These are phyloP conservation scores for Verticillium klebahnii DNA, from an alignment of 2,329 filamentous ascomycete genomes.

Conservation along the genomic window DNA sequence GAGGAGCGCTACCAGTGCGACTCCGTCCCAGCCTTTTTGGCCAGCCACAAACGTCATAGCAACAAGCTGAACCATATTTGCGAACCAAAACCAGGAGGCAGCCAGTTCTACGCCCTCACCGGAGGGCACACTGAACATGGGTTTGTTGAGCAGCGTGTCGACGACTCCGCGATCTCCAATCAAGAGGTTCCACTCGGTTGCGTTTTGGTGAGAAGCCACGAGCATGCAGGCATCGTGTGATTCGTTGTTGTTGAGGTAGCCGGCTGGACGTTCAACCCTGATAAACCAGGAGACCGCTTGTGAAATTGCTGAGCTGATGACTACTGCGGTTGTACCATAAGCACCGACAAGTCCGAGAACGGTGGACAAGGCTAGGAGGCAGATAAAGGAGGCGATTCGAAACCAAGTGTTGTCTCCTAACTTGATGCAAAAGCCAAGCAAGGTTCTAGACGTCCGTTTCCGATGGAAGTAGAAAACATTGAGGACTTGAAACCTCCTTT, in stretches of 20 bases:
- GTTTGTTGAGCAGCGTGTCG: slow-evolving; percentile 21
- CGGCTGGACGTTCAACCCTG: slow-evolving; percentile 10
- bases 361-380: not conserved
- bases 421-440: not conserved
- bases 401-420: not conserved
- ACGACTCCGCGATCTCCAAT: slow-evolving; percentile 19
- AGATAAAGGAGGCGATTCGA: not conserved
- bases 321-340: slow-evolving; percentile 15
- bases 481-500: not conserved
- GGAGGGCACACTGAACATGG: slow-evolving; percentile 17
- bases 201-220: slow-evolving; percentile 18
- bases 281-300: slow-evolving; percentile 12
- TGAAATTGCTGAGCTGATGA: slow-evolving; percentile 14
- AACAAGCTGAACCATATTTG: slow-evolving; percentile 16
- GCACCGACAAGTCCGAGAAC: not conserved
- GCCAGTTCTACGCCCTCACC: slow-evolving; percentile 1
- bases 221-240: slow-evolving; percentile 21
- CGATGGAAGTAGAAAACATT: not conserved
- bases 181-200: slow-evolving; percentile 19
- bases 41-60: slow-evolving; percentile 34
- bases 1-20: slow-evolving; percentile 87
- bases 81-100: slow-evolving; percentile 13
- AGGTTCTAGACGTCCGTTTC: not conserved
- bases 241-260: slow-evolving; percentile 19
- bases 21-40: slow-evolving; percentile 78